Evolutionary conservation across 2,329 filamentous ascomycete species (phyloP), one percentile per base, ranked within the genome.

Genomic region (Trichoderma guizhouense): DNA sequence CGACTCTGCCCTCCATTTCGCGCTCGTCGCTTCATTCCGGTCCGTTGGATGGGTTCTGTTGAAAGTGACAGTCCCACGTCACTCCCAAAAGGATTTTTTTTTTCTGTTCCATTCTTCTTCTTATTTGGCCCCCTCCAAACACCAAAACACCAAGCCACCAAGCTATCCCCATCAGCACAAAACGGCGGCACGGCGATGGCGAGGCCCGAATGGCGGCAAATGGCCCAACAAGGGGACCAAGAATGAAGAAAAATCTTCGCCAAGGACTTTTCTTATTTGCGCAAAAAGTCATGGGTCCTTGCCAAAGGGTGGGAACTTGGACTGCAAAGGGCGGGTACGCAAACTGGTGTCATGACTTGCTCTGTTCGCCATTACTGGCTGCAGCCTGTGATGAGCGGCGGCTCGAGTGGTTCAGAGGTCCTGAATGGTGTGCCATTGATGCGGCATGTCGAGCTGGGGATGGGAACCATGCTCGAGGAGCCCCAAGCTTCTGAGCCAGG

Each of bases 341-440:
- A 60, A 34, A 28, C n/a, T 68, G 65, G 65, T 69, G 66, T 62
- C 66, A 69, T 69, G 66, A 62, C 66, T 62, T 69, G 57, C 36
- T 62, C 28, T 30, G 28, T 69, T 15, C 39, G 26, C 39, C 57
- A 26, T 69, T 51, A 69, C 57, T 61, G 57, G 66, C 66, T 69
- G 57, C 66, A 47, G 57, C 26, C 14, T 62, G 30, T 51, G 39
- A 32, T 18, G 55, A 34, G 63, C 63, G 43, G 43, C 43, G 43
- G n/a, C 28, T 66, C 30, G 63, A 67, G 21, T 55, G 21, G 18
- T 51, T 53, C 57, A 62, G 18, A 69, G 8, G 8, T 30, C 12
- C 21, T 51, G 34, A 60, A 65, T 62, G 61, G 69, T 71, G 69
- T 71, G 69, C 69, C 69, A 71, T 71, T 71, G 61, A 47, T 58